Evolutionary conservation across 176 grass and related monocot species (phyloP), one percentile per base, ranked within the genome.

Genomic region (Saccharum officinarum): DNA sequence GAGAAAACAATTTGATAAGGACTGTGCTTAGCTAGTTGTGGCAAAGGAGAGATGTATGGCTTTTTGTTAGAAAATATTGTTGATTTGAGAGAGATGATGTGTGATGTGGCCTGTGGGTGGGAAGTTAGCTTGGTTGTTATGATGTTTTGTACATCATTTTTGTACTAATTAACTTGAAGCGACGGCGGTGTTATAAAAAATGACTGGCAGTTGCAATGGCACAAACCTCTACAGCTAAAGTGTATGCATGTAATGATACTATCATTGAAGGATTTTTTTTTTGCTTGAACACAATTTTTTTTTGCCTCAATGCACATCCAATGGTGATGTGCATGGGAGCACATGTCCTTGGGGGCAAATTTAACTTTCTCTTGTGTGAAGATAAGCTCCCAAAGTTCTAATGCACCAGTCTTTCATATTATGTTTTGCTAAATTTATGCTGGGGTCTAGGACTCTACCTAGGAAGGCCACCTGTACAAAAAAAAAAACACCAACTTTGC

Each of bases 1-100:
- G 45, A 12, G 8, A 74, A 59, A 65, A 50, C 2, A 39, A 52
- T 73, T 54, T 63, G 36, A 77, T 64, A 12, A 52, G 31, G 49
- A 44, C 23, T 10, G 10, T 76, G 22, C n/a, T 82, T 71, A 25
- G 69, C 60, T 69, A 50, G 16, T 67, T 81, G 70, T 79, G 73
- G 80, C 37, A 75, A 81, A 85, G 38, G 74, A 90, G 74, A 75
- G 22, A 79, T 75, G 46, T 49, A 61, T 69, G 80, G 46, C 46
- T 87, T 87, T 83, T 68, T 13, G 16, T 50, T 60, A 87, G 66
- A 83, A 67, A 73, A 83, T 67, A 83, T 74, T 82, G 10, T 87
- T 50, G 69, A 83, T 49, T 33, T 47, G 69, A 83, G 60, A 79
- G 59, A 79, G 46, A 67, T 60, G 76, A 73, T 34, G 3, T 67